These are phyloP conservation scores for Lachnellula suecica DNA, from an alignment of 2,329 filamentous ascomycete species.

Conservation along the genomic window DNA sequence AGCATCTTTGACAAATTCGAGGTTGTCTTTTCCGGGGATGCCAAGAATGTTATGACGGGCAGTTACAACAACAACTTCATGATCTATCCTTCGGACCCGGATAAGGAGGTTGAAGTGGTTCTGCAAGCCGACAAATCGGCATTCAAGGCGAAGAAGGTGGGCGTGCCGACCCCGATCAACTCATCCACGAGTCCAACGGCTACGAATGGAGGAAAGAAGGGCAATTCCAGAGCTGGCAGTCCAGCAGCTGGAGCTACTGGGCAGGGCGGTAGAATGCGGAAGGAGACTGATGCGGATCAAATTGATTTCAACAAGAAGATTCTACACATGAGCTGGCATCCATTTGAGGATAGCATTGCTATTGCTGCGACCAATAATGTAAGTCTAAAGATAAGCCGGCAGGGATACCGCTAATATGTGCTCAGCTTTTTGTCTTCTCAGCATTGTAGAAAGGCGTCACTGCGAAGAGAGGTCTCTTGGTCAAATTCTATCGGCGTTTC, in stretches of 20 bases:
- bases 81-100: conserved; percentile 97
- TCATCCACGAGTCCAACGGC: conserved; percentile 69
- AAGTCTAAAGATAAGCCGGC: conserved; percentile 45
- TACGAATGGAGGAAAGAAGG: conserved; percentile 78
- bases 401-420: conserved; percentile 15
- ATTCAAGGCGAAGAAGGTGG: conserved; percentile 99
- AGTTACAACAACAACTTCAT: conserved; percentile 99
- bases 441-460: conserved; percentile 56
- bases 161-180: conserved; percentile 96
- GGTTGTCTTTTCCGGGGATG: conserved; percentile 96
- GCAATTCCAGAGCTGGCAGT: conserved; percentile 82
- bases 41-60: conserved; percentile 99
- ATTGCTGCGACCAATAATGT: conserved; percentile 99
- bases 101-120: conserved; percentile 96
- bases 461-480: conserved; percentile 27
- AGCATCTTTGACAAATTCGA: conserved; percentile 99
- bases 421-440: conserved; percentile 74
- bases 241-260: conserved; percentile 72
- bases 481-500: conserved; percentile 33
- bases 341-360: conserved; percentile 98
- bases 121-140: conserved; percentile 97
- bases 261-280: conserved; percentile 92
- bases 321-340: conserved; percentile 99
- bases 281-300: conserved; percentile 98
- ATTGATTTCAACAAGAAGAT: conserved; percentile 99